Evolutionary conservation across 306 rosid species (phyloP), one percentile per base, ranked within the genome.

Genomic region (Trifolium repens): DNA sequence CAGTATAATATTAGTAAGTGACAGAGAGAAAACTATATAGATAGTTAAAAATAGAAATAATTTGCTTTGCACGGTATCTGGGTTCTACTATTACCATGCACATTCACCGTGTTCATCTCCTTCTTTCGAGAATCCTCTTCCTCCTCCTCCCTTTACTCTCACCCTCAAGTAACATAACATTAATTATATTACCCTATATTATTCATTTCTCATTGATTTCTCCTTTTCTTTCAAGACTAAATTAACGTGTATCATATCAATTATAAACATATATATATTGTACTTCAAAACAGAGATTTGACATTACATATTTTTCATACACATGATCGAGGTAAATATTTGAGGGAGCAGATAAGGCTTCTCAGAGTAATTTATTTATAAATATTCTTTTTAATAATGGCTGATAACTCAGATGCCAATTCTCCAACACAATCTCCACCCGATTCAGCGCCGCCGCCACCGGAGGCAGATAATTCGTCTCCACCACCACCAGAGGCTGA

Each of bases 331-430:
- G 14, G 30, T 63, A 58, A 52, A 67, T 53, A 10, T 86, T 69
- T 58, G 81, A 79, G 86, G 83, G 86, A 78, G 78, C 54, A 59
- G 81, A 76, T 26, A 32, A 80, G 81, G 89, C 63, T 83, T 81
- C 84, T 85, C 87, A 83, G 37, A 74, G 75, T 70, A 83, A 22
- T 67, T 77, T 47, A 32, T 54, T 78, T 43, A 65, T 70, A 26
- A 60, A 55, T 3, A 54, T 53, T 1, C 9, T 8, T 19, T 19
- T 0, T 9, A 43, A 22, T 59, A 78, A 89, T 89, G 96, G 80
- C 84, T 50, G 71, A 87, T 34, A 26, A 61, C 24, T 22, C 24
- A 22, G 24, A 22, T 22, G 24, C 24, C 24, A 22, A 22, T 2
- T 66, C 88, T 1, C 58, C 86, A 0, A 9, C 87, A 2, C 64